Evolutionary conservation across 805 yeast species (phyloP).

Genomic region (Starmerella ratchasimensis): DNA sequence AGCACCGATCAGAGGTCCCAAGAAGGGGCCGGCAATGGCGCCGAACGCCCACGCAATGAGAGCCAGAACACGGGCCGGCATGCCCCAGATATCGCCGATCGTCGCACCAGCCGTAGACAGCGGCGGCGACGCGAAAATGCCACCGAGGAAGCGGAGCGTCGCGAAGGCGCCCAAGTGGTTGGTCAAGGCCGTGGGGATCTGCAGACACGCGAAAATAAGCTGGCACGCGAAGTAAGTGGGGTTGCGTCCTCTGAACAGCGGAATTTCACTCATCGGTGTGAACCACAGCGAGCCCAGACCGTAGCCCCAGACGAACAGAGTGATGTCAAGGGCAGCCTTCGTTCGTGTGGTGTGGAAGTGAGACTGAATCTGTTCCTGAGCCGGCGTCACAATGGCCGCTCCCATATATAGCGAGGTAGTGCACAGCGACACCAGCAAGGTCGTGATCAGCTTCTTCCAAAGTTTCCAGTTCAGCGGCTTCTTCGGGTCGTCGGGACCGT

Average conservation of each 20-base stretch:
- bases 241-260: slow-evolving; percentile 35
- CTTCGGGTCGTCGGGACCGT: slow-evolving; percentile 24
- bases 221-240: slow-evolving; percentile 35
- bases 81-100: slow-evolving; percentile 35
- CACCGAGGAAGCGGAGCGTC: slow-evolving; percentile 40
- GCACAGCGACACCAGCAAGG: slow-evolving; percentile 31
- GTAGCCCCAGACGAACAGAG: slow-evolving; percentile 45
- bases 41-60: slow-evolving; percentile 42
- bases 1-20: slow-evolving; percentile 47
- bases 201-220: slow-evolving; percentile 36
- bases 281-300: slow-evolving; percentile 45
- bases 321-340: slow-evolving; percentile 37
- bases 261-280: slow-evolving; percentile 42
- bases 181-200: slow-evolving; percentile 42
- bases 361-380: slow-evolving; percentile 32
- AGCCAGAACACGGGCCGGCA: slow-evolving; percentile 34
- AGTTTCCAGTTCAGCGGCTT: slow-evolving; percentile 46
- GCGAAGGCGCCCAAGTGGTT: slow-evolving; percentile 38
- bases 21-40: slow-evolving; percentile 40
- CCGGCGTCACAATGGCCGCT: slow-evolving; percentile 47
- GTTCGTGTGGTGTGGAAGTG: slow-evolving; percentile 30
- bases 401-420: slow-evolving; percentile 45
- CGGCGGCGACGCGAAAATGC: slow-evolving; percentile 43
- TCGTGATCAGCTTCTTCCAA: slow-evolving; percentile 30
- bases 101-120: slow-evolving; percentile 48